Percentiles rank a stretch among this genome's conserved stretches.
Conservation (phyloP, 129 eudicot species). For the Rutidosis leptorrhynchoides region DNA sequence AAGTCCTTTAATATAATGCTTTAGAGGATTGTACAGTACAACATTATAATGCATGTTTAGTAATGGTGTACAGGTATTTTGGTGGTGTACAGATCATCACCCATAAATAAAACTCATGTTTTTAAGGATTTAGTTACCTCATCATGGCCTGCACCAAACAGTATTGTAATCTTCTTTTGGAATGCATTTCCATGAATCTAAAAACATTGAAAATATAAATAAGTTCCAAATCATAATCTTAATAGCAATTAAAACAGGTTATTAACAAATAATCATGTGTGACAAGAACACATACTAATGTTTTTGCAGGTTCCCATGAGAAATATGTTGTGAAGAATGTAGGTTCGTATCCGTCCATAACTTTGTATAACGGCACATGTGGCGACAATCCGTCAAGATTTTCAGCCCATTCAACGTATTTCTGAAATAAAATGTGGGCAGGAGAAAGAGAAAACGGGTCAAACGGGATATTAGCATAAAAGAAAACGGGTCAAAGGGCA, state of each 20-base stretch:
- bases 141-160: conserved; percentile 68
- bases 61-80: too few relatives aligned
- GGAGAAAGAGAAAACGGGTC: conserved; percentile 3
- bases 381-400: conserved; percentile 74
- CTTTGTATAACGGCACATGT: conserved; percentile 72
- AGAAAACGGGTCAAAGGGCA: conserved; percentile 1
- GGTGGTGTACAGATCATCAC: too few relatives aligned
- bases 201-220: conserved; percentile 9
- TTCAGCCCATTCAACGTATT: conserved; percentile 73
- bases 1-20: too few relatives aligned
- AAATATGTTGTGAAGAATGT: conserved; percentile 87
- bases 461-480: too few relatives aligned
- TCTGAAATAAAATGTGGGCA: conserved; percentile 45
- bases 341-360: conserved; percentile 90
- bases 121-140: conserved; percentile 40
- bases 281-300: conserved; percentile 52
- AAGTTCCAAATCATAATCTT: conserved; percentile 8
- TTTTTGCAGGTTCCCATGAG: conserved; percentile 92
- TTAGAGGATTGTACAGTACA: too few relatives aligned
- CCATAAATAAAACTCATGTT: conserved; percentile 12
- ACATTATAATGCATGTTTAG: too few relatives aligned
- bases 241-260: conserved; percentile 2
- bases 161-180: conserved; percentile 77
- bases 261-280: not conserved
- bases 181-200: conserved; percentile 92